Evolutionary conservation across 73 alveolate genomes (phyloP), one percentile per base, ranked within the genome.

Genomic region (Stentor roeselii): DNA sequence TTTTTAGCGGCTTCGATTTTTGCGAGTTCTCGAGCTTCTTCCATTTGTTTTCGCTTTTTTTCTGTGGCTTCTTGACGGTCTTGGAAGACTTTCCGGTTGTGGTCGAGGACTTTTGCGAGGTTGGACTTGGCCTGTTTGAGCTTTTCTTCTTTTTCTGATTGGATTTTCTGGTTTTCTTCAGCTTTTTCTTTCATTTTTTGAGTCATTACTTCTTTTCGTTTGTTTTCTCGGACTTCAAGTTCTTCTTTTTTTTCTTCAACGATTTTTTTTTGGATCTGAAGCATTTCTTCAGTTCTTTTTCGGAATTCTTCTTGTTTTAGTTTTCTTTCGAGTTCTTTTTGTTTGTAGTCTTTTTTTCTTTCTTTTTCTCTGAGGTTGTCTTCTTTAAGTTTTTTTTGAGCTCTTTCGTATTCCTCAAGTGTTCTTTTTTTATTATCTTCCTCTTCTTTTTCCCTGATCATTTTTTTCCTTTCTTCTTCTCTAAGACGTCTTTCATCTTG

Each of bases 221-320:
- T n/a, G 80, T 27, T 67, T 67, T 67, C 80, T 67, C 80, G 21
- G 21, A 27, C 50, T 36, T 67, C 80, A 1, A 67, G 80, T 32
- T 30, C 50, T 67, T n/a, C 34, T 2, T 67, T 67, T 32, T 67
- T 67, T 67, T 67, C 50, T 67, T 30, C 41, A 30, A 32, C 41
- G 15, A 36, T 27, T 34, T 30, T 0, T 30, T 21, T 27, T 67
- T 67, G n/a, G 1, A 27, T 11, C 41, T 67, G 42, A 36, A 67
- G 11, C 80, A 67, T 67, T 67, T 67, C 41, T 2, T 67, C 42
- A 2, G 80, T 34, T 30, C 80, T 0, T 34, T 67, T 67, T 67
- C 34, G n/a, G 42, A 21, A 67, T 42, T 60, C 85, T 83, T 83
- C 83, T 60, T 21, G 82, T 59, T 75, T 39, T 30, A 60, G 39